A percentile compares a stretch with the other conserved stretches of the same genome.
Conservation (phyloP, 2,329 filamentous ascomycete genomes). For the Fusarium musae region DNA sequence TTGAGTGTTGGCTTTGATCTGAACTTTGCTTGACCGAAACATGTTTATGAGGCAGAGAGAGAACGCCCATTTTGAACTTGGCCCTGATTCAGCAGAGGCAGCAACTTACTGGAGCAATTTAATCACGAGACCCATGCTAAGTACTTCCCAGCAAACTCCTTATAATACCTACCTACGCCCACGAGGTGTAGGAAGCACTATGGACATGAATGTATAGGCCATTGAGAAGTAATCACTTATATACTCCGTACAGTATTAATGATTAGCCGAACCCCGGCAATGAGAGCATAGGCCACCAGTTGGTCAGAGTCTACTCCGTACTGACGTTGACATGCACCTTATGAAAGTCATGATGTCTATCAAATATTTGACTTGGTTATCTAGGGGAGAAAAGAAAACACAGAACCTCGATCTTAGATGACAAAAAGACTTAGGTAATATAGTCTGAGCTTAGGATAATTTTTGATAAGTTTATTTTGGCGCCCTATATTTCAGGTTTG, state of each 20-base stretch:
- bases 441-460: too few species aligned
- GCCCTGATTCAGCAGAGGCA: background rate
- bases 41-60: background rate
- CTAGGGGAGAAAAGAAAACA: too few species aligned
- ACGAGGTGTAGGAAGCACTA: background rate
- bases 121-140: background rate
- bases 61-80: background rate
- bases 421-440: too few species aligned
- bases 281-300: background rate
- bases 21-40: background rate
- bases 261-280: background rate
- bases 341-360: background rate
- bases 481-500: too few species aligned
- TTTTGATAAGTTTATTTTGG: too few species aligned
- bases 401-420: too few species aligned
- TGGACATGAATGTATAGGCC: background rate
- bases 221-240: background rate
- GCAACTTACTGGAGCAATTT: background rate
- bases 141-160: background rate
- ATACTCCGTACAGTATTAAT: background rate
- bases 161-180: background rate
- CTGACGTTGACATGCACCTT: background rate
- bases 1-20: background rate
- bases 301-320: background rate
- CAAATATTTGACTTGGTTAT: background rate